Conservation (phyloP, 192 early-diverging fungal genomes). For the Chytriomyces sp. region DNA sequence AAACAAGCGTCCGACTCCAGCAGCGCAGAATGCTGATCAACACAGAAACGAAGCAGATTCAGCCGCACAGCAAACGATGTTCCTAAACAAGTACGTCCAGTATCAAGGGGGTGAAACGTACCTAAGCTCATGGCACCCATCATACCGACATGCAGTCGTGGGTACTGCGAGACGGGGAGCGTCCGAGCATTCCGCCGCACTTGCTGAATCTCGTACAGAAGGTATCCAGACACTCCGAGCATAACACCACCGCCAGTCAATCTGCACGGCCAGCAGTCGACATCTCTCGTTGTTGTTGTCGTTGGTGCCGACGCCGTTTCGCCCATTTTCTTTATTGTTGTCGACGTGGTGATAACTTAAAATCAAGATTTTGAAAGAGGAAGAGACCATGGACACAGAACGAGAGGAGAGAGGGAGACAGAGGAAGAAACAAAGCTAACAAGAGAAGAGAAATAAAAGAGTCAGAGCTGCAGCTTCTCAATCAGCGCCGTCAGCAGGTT, state of each 20-base stretch:
- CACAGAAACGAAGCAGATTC: too few relatives aligned
- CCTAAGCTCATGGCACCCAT: slow-evolving; percentile 28
- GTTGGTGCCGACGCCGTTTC: background rate
- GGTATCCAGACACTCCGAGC: slow-evolving; percentile 25
- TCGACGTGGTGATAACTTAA: background rate
- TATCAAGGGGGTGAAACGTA: background rate
- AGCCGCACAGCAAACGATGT: background rate
- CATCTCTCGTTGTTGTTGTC: background rate
- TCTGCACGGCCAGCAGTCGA: slow-evolving; percentile 35
- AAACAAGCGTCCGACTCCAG: slow-evolving; percentile 21
- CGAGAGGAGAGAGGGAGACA: background rate
- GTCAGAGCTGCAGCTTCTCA: slow-evolving; percentile 56
- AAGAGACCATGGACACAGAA: slow-evolving; percentile 45
- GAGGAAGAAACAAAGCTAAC: background rate
- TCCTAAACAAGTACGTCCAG: background rate
- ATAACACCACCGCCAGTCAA: slow-evolving; percentile 32
- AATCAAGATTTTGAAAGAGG: too few relatives aligned
- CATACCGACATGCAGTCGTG: slow-evolving; percentile 24
- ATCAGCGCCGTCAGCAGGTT: slow-evolving; percentile 60
- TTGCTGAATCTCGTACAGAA: slow-evolving; percentile 10
- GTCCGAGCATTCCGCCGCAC: background rate
- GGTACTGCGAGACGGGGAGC: slow-evolving; percentile 10
- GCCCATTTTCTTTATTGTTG: background rate
- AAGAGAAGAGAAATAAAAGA: background rate
- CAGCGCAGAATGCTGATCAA: slow-evolving; percentile 7